These are phyloP conservation scores for Phytophthora sp. DNA, from an alignment of 352 stramenopile species.

Conservation along the genomic window DNA sequence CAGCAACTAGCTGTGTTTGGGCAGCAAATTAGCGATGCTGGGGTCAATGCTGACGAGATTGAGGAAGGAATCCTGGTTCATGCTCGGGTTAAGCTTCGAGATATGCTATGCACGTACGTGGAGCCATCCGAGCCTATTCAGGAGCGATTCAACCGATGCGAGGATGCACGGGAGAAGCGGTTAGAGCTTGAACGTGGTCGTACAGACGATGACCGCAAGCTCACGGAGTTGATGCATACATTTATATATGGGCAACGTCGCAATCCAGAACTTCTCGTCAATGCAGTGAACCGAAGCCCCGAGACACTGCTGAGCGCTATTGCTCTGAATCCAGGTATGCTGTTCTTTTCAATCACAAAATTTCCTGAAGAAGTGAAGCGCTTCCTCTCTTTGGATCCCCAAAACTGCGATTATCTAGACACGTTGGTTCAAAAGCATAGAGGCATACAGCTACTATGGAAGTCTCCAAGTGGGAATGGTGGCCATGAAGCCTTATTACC, in stretches of 20 bases:
- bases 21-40: slow-evolving; percentile 8
- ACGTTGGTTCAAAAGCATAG: slow-evolving; percentile 51
- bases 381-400: slow-evolving; percentile 68
- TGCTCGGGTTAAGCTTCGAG: slow-evolving; percentile 31
- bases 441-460: slow-evolving; percentile 72
- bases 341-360: slow-evolving; percentile 76
- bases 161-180: slow-evolving; percentile 34
- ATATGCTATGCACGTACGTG: slow-evolving; percentile 53
- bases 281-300: slow-evolving; percentile 64
- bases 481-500: slow-evolving; percentile 16
- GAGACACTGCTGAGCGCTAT: slow-evolving; percentile 74
- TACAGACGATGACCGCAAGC: slow-evolving; percentile 35
- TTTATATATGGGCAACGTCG: slow-evolving; percentile 61
- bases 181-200: slow-evolving; percentile 29
- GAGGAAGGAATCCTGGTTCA: slow-evolving; percentile 30
- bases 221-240: slow-evolving; percentile 45
- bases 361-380: slow-evolving; percentile 67
- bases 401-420: slow-evolving; percentile 64
- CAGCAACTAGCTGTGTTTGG: slow-evolving; percentile 18
- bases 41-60: slow-evolving; percentile 7
- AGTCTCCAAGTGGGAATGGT: slow-evolving; percentile 10
- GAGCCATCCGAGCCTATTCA: slow-evolving; percentile 51
- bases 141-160: slow-evolving; percentile 53
- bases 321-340: slow-evolving; percentile 66
- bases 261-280: slow-evolving; percentile 63